These are phyloP conservation scores for Babesia sp. DNA, from an alignment of 169 alveolate genomes.

Conservation along the genomic window DNA sequence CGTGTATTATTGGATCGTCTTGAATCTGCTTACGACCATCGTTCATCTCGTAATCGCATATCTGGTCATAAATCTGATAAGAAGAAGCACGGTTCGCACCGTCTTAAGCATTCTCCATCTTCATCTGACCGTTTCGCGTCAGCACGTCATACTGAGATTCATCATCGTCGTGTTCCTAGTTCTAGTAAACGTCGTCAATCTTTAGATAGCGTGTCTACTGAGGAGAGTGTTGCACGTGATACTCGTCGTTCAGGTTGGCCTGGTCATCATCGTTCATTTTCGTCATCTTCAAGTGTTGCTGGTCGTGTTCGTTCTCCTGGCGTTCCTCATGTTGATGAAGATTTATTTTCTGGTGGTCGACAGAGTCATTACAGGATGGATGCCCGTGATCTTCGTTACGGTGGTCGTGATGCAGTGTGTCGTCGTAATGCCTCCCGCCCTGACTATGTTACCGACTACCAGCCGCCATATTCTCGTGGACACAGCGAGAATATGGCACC, in stretches of 20 bases:
- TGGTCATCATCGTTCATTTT: conserved; percentile 10
- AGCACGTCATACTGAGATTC: background rate
- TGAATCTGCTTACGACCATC: conserved; percentile 66
- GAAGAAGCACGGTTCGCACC: conserved; percentile 27
- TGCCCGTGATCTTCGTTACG: background rate
- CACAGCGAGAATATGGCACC: background rate
- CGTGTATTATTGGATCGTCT: conserved; percentile 68
- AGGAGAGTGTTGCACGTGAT: conserved; percentile 37
- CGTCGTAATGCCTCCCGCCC: background rate
- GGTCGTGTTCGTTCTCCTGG: background rate
- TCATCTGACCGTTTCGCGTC: conserved; percentile 12
- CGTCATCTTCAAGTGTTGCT: conserved; percentile 2
- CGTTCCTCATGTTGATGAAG: background rate
- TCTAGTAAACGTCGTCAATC: conserved; percentile 32
- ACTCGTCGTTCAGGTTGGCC: conserved; percentile 24
- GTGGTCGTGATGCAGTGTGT: background rate
- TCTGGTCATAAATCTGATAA: conserved; percentile 15
- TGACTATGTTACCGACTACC: background rate
- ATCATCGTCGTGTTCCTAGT: conserved; percentile 17
- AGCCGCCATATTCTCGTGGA: background rate
- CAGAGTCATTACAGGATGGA: background rate
- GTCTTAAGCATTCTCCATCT: background rate
- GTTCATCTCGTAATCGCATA: conserved; percentile 5
- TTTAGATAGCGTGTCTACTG: conserved; percentile 32
- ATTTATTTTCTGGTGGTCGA: background rate